These are phyloP conservation scores for Russula abietina DNA, from an alignment of 768 basidiomycete genomes.

Conservation along the genomic window DNA sequence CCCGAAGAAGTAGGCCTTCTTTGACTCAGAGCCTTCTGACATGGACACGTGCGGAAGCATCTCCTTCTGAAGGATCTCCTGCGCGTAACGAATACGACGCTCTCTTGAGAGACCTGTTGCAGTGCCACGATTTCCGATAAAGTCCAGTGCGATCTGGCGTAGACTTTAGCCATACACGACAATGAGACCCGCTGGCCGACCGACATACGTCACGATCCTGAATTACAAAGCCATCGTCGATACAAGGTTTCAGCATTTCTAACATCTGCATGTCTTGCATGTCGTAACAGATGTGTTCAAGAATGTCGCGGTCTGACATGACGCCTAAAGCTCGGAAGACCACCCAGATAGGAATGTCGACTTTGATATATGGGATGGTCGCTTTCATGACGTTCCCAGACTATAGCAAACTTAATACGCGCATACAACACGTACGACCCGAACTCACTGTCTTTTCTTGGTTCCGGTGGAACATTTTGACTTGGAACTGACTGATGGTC, in stretches of 20 bases:
- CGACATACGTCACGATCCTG: constrained; percentile 83
- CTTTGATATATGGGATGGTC: constrained; percentile 95
- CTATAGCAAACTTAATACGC: constrained; percentile 36
- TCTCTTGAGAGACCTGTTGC: constrained; percentile 88
- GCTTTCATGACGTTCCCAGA: constrained; percentile 92
- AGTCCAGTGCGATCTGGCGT: constrained; percentile 72
- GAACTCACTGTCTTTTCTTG: constrained; percentile 78
- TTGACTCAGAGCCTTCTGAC: constrained; percentile 91
- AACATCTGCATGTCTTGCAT: constrained; percentile 93
- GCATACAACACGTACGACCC: neutral
- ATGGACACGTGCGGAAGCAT: constrained; percentile 97
- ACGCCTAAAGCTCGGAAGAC: constrained; percentile 97
- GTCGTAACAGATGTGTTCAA: constrained; percentile 98
- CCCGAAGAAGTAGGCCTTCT: constrained; percentile 99
- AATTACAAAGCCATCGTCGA: constrained; percentile 97
- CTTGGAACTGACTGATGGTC: constrained; percentile 95
- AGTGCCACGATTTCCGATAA: constrained; percentile 97
- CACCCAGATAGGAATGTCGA: constrained; percentile 98
- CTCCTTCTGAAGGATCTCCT: constrained; percentile 97
- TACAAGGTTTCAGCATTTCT: constrained; percentile 97
- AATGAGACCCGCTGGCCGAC: constrained; percentile 5
- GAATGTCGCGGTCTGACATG: constrained; percentile 94
- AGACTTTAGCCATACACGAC: constrained; percentile 19
- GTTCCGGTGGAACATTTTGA: constrained; percentile 91
- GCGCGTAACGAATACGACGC: constrained; percentile 90